Evolutionary conservation across 1,139 yeast genomes (phyloP), one percentile per base, ranked within the genome.

Genomic region (Eremothecium coryli): DNA sequence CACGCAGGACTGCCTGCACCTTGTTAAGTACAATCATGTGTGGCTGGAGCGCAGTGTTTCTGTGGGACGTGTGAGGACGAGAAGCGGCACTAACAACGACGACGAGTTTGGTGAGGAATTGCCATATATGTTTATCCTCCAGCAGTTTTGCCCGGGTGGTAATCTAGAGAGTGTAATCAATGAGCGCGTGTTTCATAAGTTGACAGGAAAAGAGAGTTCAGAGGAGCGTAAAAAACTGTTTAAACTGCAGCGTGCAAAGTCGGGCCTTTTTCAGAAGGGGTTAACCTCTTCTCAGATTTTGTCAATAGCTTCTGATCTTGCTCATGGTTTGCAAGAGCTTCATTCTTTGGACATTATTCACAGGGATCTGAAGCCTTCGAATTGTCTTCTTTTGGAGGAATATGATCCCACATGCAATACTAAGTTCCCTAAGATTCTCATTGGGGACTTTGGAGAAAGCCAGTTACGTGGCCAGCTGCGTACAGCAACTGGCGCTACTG

Each of bases 361-460:
- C 49, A 66, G 95, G 15, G 96, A 86, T 54, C 64, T 86, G 42
- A 86, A 86, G 48, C 95, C 95, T 0, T 81, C 93, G 0, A 86
- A 86, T 48, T 84, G 95, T 56, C 61, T 86, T 20, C 58, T 85
- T 32, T 68, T 76, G 23, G 52, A 59, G 2, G 50, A 52, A 18
- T 66, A 62, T 38, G 47, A 43, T 35, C 37, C 43, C 38, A 21
- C 34, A 13, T 23, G 35, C 22, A 32, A 42, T 29, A 38, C 29
- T 10, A 45, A 40, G 4, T 60, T 79, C 5, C 95, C 95, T 0
- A 71, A 70, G 15, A 72, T 82, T 1, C 65, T 84, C 13, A 90
- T 86, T 8, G 79, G 93, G 24, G 95, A 86, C 59, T 81, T 86
- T 55, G 95, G 96, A 2, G 95, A 86, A 54, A 84, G 93, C 4